A percentile compares a stretch with the other conserved stretches of the same genome.
phyloP scores from a whole-genome alignment of 805 yeast genomes.

The Nakazawaea siamensis region DNA sequence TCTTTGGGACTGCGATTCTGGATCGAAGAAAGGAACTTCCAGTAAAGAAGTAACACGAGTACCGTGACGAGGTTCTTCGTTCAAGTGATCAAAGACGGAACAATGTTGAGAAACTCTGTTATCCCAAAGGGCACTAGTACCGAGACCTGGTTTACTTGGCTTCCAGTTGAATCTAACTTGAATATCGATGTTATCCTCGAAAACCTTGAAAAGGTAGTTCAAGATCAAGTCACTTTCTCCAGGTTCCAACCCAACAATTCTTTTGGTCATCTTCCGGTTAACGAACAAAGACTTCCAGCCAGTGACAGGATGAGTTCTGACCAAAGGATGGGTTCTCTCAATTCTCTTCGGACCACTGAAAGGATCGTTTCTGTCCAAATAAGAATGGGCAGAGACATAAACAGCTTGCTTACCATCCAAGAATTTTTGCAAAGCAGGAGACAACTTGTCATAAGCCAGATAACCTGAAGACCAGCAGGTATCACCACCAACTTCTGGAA shows the following conservation, averaged over 20 bases:
- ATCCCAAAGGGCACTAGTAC: slow-evolving; percentile 46
- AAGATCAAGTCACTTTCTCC: slow-evolving; percentile 55
- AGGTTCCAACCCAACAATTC: slow-evolving; percentile 53
- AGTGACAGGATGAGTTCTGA: slow-evolving; percentile 43
- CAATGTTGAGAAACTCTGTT: slow-evolving; percentile 42
- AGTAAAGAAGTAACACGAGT: slow-evolving; percentile 29
- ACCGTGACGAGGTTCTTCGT: slow-evolving; percentile 23
- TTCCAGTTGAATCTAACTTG: slow-evolving; percentile 47
- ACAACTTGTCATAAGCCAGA: slow-evolving; percentile 37
- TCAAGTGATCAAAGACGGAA: slow-evolving; percentile 44
- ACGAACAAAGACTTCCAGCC: slow-evolving; percentile 35
- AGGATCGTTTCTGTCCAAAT: slow-evolving; percentile 25
- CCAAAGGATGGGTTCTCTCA: slow-evolving; percentile 39
- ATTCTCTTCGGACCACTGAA: slow-evolving; percentile 39
- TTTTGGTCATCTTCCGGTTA: slow-evolving; percentile 45
- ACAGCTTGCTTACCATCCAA: slow-evolving; percentile 38
- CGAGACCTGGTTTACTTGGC: too few relatives aligned
- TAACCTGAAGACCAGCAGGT: slow-evolving; percentile 35
- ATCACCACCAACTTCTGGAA: slow-evolving; percentile 35
- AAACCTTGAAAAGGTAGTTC: slow-evolving; percentile 28
- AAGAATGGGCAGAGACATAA: slow-evolving; percentile 29
- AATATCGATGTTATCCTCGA: slow-evolving; percentile 23
- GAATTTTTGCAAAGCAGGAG: slow-evolving; percentile 35
- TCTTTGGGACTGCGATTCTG: too few relatives aligned
- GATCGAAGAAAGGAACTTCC: too few relatives aligned